Evolutionary conservation across 1,139 yeast genomes (phyloP).

Genomic region (Sugiyamaella xylanicola): DNA sequence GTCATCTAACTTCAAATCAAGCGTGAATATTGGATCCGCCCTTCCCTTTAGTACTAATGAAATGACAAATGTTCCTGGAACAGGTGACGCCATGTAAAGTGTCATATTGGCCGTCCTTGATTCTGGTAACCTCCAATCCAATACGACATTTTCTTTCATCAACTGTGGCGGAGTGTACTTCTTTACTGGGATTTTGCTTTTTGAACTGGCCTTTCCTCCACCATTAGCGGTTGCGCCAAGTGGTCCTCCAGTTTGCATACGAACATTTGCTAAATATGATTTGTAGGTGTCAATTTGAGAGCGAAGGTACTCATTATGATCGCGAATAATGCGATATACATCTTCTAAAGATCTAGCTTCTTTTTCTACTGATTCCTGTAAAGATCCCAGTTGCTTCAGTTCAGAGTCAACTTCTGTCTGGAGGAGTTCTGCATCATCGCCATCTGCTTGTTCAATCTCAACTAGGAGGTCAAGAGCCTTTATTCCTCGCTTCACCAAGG

Average conservation of each 20-base stretch:
- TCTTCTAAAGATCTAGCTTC: constrained; percentile 43
- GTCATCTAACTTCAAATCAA: constrained; percentile 44
- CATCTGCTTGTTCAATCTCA: constrained; percentile 37
- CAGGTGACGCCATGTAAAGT: constrained; percentile 40
- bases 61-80: constrained; percentile 45
- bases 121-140: constrained; percentile 40
- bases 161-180: constrained; percentile 41
- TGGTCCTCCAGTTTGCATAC: constrained; percentile 42
- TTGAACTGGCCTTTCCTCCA: constrained; percentile 25
- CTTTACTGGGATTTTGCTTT: constrained; percentile 35
- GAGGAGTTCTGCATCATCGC: constrained; percentile 40
- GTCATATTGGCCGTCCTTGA: constrained; percentile 31
- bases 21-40: constrained; percentile 37
- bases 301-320: constrained; percentile 44
- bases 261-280: constrained; percentile 43
- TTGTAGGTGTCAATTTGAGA: constrained; percentile 45
- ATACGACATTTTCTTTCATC: constrained; percentile 40
- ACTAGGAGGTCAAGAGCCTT: constrained; percentile 42
- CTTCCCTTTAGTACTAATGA: constrained; percentile 42
- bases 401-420: constrained; percentile 44
- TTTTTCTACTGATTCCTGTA: constrained; percentile 41
- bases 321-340: constrained; percentile 42
- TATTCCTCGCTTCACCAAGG: constrained; percentile 43
- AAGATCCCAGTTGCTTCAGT: constrained; percentile 44
- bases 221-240: constrained; percentile 33